Evolutionary conservation across 495 filamentous ascomycete species (phyloP).

Genomic region (Pyronema domesticum): DNA sequence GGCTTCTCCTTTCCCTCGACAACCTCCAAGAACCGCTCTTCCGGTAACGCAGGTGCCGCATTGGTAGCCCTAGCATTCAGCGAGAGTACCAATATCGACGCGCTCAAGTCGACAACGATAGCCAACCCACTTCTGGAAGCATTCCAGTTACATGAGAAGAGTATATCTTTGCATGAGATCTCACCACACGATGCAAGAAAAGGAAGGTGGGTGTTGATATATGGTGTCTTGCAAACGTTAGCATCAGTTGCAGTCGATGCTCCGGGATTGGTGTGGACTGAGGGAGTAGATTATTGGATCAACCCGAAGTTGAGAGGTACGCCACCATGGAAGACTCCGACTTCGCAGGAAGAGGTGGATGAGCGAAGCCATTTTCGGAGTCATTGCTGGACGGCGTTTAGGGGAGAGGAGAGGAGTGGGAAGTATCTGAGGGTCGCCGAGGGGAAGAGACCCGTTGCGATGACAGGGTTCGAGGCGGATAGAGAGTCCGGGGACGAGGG

Average conservation of each 20-base stretch:
- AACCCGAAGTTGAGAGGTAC: conserved; percentile 39
- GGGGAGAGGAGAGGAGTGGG: background rate
- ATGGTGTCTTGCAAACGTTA: conserved; percentile 51
- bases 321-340: conserved; percentile 39
- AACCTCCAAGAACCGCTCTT: background rate
- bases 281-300: conserved; percentile 47
- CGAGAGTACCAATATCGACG: conserved; percentile 51
- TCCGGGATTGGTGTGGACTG: conserved; percentile 39
- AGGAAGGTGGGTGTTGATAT: conserved; percentile 57
- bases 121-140: conserved; percentile 39
- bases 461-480: background rate
- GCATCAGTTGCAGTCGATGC: conserved; percentile 50
- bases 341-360: conserved; percentile 21
- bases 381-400: conserved; percentile 38
- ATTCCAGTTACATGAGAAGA: conserved; percentile 47
- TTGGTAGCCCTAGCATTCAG: conserved; percentile 44
- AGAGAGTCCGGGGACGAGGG: background rate
- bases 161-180: conserved; percentile 28
- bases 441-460: background rate
- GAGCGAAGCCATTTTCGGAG: conserved; percentile 40
- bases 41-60: conserved; percentile 10
- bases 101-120: conserved; percentile 34
- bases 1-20: conserved; percentile 9
- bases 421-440: background rate
- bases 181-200: conserved; percentile 42